phyloP scores from a whole-genome alignment of 352 stramenopile genomes.

The Phytophthora aleatoria region DNA sequence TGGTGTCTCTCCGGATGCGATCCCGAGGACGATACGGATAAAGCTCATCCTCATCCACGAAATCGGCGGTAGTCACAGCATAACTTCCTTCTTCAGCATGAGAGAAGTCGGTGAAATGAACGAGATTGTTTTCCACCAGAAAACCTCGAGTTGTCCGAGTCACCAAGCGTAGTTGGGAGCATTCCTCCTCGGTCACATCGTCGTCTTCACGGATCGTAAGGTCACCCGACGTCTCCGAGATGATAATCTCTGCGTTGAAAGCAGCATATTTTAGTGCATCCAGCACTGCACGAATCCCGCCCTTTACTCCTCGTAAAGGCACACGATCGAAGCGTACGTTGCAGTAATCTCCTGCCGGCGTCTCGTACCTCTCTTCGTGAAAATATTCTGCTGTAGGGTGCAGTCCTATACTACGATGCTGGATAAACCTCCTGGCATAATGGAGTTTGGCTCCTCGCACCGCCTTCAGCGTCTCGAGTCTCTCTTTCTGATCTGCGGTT shows the following conservation, averaged over 20 bases:
- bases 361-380: conserved; percentile 49
- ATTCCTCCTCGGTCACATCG: conserved; percentile 42
- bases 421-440: conserved; percentile 36
- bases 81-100: conserved; percentile 11
- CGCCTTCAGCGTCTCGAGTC: conserved; percentile 29
- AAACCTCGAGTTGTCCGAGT: conserved; percentile 29
- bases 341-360: conserved; percentile 41
- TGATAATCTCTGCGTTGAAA: conserved; percentile 62
- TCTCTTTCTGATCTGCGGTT: conserved; percentile 28
- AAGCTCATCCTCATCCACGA: conserved; percentile 51
- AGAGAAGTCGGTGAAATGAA: conserved; percentile 21
- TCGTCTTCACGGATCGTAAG: conserved; percentile 64
- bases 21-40: conserved; percentile 43
- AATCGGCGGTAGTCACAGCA: conserved; percentile 22
- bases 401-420: conserved; percentile 34
- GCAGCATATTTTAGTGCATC: conserved; percentile 47
- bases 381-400: conserved; percentile 36
- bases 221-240: conserved; percentile 52
- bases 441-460: conserved; percentile 35
- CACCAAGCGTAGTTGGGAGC: conserved; percentile 45
- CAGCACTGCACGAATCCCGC: conserved; percentile 39
- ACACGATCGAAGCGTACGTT: conserved; percentile 50
- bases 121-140: conserved; percentile 42
- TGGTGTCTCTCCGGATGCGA: conserved; percentile 40
- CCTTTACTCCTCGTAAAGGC: conserved; percentile 33